Evolutionary conservation across 306 rosid genomes (phyloP), one percentile per base, ranked within the genome.

Genomic region (Malus asiatica): DNA sequence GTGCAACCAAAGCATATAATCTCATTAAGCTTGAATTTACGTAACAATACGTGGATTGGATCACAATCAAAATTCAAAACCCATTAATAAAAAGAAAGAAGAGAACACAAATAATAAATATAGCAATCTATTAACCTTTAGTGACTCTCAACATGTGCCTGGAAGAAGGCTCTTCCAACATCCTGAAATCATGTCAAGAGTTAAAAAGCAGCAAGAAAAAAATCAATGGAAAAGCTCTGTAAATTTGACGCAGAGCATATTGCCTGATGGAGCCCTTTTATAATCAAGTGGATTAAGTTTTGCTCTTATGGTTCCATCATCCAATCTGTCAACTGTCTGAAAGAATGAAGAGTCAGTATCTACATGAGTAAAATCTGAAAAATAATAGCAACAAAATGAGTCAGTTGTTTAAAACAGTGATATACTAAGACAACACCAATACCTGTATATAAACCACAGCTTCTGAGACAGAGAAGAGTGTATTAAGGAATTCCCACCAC

Each of bases 401-500:
- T 27, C 60, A 2, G 64, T 48, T 23, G 45, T 27, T 45, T 22
- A 72, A 40, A 22, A 61, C 44, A 60, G 58, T 73, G 27, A 16
- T n/a, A 33, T 40, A 40, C 67, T 30, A 58, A 38, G 38, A 58
- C 22, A 70, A 63, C 64, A 70, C 57, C 30, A 64, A 30, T 84
- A 91, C 97, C 98, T 95, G 98, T 96, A 95, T 90, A 84, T 90
- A 95, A 45, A 97, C 98, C 86, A 95, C 97, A 82, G 97, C 97
- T 82, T 92, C 97, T 33, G 97, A 92, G 81, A 95, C 97, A 29
- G 97, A 95, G 90, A 95, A 95, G n/a, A 95, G 78, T 46, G 98
- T 95, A 64, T 95, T 95, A 79, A 95, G 92, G 82, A 95, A 95
- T 82, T 89, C 97, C 98, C 98, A 95, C 84, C 81, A 85, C 81